Evolutionary conservation across 1,284 basidiomycete species (phyloP), one percentile per base, ranked within the genome.

Genomic region (Phellopilus nigrolimitatus): DNA sequence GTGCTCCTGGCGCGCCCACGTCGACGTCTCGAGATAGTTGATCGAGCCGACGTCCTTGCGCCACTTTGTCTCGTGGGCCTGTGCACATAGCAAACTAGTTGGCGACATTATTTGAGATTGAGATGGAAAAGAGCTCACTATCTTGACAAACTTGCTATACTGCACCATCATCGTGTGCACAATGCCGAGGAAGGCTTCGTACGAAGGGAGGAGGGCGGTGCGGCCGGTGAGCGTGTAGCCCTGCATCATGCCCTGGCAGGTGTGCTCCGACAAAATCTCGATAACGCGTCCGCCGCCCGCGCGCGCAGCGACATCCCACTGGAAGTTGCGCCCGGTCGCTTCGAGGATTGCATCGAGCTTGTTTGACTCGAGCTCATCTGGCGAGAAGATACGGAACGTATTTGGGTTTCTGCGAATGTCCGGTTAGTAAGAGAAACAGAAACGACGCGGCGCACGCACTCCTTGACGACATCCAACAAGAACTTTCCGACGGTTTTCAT

Each of bases 201-300:
- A 95, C 40, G 81, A 86, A 1, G 91, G 90, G 80, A 95, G 91
- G 24, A 95, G 71, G 21, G 79, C 89, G 1, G 88, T 88, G 31
- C 91, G 78, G 13, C 91, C 87, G 0, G 86, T 88, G 33, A 89
- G 75, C 2, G 86, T 88, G 66, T 91, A 93, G 1, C 90, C 90
- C 66, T 92, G 88, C 19, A 91, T 71, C 81, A 89, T 91, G 19
- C 86, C 91, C 65, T 94, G 88, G 55, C 89, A 84, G 1, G 88
- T 92, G 63, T 93, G 90, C 67, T 93, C 89, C 2, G 86, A 90
- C 22, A 94, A 78, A 60, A 93, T 91, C 69, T 95, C 91, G 54
- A 92, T 77, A 47, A 94, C 81, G 9, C 90, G 80, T 0, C 90
- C 91, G 33, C 83, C 84, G 54, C 80, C 72, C 9, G 71, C 80